Conservation (phyloP, 345 rosid genomes). For the Physaria fendleri region DNA sequence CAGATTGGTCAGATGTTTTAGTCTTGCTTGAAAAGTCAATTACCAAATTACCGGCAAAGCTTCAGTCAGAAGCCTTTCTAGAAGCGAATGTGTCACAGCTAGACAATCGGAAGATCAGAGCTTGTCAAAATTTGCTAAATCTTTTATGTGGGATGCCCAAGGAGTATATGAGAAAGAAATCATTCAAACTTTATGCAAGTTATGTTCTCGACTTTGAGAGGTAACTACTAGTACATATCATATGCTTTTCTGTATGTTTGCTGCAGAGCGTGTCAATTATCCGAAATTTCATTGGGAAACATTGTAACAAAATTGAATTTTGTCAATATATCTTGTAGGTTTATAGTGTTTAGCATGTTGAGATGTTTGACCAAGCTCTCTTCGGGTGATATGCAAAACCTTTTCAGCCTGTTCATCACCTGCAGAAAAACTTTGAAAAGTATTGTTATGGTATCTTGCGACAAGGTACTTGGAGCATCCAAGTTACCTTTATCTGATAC, state of each 20-base stretch:
- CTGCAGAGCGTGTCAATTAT: neutral
- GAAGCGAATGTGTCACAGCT: constrained; percentile 26
- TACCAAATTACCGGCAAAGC: constrained; percentile 23
- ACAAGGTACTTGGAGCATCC: constrained; percentile 34
- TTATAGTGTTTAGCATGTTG: constrained; percentile 24
- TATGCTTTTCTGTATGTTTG: neutral
- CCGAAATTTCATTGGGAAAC: neutral
- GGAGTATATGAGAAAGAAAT: constrained; percentile 50
- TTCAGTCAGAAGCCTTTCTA: constrained; percentile 25
- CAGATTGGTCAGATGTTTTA: constrained; percentile 60
- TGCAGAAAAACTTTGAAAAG: constrained; percentile 70
- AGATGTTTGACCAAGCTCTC: constrained; percentile 31
- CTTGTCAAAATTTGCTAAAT: constrained; percentile 56
- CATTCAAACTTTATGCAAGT: constrained; percentile 46
- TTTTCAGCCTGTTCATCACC: constrained; percentile 52
- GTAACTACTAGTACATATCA: constrained; percentile 32
- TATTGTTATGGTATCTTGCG: constrained; percentile 40
- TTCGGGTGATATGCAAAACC: constrained; percentile 29
- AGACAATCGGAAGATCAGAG: constrained; percentile 32
- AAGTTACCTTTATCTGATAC: constrained; percentile 40
- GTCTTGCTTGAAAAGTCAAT: constrained; percentile 39
- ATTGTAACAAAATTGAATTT: neutral
- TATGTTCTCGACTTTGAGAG: constrained; percentile 65
- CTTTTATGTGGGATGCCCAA: constrained; percentile 75
- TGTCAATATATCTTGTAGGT: constrained; percentile 26